These are phyloP conservation scores for Metschnikowia reukaufii DNA, from an alignment of 805 yeast species.

Conservation along the genomic window DNA sequence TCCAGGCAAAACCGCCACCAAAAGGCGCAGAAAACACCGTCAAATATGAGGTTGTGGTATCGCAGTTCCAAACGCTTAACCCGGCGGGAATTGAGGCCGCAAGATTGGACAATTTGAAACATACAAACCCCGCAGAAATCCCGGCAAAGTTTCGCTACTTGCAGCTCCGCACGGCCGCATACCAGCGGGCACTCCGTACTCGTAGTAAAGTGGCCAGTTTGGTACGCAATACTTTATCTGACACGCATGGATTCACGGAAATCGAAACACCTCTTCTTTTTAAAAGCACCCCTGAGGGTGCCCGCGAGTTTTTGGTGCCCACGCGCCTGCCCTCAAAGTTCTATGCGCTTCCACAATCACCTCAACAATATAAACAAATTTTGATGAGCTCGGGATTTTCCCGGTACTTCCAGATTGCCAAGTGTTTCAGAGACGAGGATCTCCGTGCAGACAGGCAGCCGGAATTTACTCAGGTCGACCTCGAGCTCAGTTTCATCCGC, in stretches of 20 bases:
- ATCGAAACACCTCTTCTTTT: constrained; percentile 91
- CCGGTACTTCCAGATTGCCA: constrained; percentile 85
- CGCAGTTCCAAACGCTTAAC: constrained; percentile 57
- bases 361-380: constrained; percentile 95
- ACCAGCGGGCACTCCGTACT: constrained; percentile 54
- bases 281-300: constrained; percentile 98
- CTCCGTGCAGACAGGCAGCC: constrained; percentile 94
- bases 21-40: constrained; percentile 11
- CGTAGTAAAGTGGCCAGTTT: constrained; percentile 56
- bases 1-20: constrained; percentile 34
- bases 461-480: constrained; percentile 94
- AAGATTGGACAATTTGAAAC: constrained; percentile 61
- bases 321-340: constrained; percentile 62
- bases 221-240: constrained; percentile 42
- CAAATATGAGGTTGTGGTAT: constrained; percentile 60
- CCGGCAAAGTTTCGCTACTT: constrained; percentile 82
- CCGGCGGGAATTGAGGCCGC: constrained; percentile 63
- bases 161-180: constrained; percentile 64
- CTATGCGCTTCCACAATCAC: constrained; percentile 95
- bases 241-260: constrained; percentile 59
- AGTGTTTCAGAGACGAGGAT: constrained; percentile 95
- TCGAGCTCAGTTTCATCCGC: constrained; percentile 85
- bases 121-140: constrained; percentile 49
- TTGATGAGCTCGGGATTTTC: constrained; percentile 92
- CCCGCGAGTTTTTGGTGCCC: constrained; percentile 92